phyloP scores from a whole-genome alignment of 148 eudicot species.

The Rhododendron ovatum region DNA sequence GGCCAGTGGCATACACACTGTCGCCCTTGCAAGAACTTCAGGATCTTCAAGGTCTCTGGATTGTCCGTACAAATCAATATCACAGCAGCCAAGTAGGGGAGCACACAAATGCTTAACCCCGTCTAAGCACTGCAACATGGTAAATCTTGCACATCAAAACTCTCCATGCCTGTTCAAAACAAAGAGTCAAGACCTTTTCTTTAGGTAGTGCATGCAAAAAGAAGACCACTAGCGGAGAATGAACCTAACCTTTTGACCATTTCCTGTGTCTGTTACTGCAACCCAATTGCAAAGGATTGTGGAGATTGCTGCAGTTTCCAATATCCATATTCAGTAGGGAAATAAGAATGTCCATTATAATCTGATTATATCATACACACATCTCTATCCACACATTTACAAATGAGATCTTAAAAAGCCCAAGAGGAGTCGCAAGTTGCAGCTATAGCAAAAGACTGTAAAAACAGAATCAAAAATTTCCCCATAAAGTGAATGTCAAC shows the following conservation, averaged over 20 bases:
- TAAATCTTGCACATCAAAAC: conserved; percentile 49
- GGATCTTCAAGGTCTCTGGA: conserved; percentile 76
- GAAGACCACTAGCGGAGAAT: not conserved
- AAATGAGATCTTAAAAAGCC: not conserved
- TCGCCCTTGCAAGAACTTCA: conserved; percentile 74
- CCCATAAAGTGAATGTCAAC: not conserved
- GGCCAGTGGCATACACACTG: conserved; percentile 58
- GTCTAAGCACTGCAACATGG: conserved; percentile 90
- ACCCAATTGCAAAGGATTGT: conserved; percentile 11
- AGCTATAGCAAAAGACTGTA: not conserved
- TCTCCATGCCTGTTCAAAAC: conserved; percentile 60
- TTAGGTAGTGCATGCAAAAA: not conserved
- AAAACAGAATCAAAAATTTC: not conserved
- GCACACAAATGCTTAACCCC: conserved; percentile 77
- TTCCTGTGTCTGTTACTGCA: conserved; percentile 37
- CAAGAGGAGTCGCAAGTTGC: not conserved
- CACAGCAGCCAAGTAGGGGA: conserved; percentile 69
- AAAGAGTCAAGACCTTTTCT: conserved; percentile 9
- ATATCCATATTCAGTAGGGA: conserved; percentile 10
- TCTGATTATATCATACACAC: not conserved
- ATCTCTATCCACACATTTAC: not conserved
- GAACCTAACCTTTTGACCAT: conserved; percentile 60
- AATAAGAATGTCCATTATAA: not conserved
- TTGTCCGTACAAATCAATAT: conserved; percentile 59
- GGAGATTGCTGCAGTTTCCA: conserved; percentile 7